phyloP scores from a whole-genome alignment of 2,329 filamentous ascomycete genomes.

The Chalaropsis thielavioides region DNA sequence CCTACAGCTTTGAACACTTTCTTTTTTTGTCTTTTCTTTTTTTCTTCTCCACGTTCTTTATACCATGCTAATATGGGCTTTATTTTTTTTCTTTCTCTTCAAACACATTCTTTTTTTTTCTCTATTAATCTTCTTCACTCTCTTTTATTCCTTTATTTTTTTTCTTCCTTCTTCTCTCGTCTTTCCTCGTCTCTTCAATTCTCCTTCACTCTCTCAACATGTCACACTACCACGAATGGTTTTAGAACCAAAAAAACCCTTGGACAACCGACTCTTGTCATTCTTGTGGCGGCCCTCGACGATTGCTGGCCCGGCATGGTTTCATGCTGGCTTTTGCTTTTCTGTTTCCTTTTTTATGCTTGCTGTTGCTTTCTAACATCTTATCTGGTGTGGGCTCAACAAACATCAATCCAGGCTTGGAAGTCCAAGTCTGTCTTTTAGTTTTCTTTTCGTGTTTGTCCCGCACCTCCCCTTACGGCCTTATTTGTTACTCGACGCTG shows the following conservation, averaged over 20 bases:
- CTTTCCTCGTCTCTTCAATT: background rate
- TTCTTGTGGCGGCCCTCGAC: background rate
- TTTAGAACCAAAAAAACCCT: background rate
- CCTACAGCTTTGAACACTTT: background rate
- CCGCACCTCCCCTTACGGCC: background rate
- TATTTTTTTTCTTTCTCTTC: background rate
- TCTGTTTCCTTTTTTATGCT: background rate
- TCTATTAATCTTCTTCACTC: background rate
- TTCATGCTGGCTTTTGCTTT: background rate
- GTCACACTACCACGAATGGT: background rate
- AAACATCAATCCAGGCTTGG: background rate
- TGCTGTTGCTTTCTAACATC: background rate
- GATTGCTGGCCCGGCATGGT: background rate
- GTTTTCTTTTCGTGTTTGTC: background rate
- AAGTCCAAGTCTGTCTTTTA: background rate
- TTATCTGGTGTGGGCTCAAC: background rate
- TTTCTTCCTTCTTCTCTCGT: background rate
- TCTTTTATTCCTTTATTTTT: background rate
- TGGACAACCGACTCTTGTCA: background rate
- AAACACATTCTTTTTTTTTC: background rate
- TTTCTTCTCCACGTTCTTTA: conserved; percentile 5
- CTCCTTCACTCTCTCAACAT: background rate
- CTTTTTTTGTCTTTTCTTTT: background rate
- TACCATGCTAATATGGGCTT: background rate
- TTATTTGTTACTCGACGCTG: background rate